phyloP scores from a whole-genome alignment of 805 yeast genomes.

The Kazachstania kunashirensis region DNA sequence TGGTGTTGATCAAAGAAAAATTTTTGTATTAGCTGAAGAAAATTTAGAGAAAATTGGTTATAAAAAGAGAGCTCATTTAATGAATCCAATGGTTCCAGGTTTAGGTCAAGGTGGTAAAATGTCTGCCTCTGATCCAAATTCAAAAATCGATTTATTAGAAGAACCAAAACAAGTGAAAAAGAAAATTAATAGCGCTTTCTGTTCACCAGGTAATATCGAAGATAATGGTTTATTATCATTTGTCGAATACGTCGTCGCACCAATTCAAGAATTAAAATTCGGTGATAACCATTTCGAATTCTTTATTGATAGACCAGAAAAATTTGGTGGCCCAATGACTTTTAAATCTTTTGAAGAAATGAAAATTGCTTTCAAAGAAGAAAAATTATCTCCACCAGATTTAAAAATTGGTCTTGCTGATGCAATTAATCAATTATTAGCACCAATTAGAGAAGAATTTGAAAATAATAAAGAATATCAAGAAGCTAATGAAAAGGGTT shows the following conservation, averaged over 20 bases:
- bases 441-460: slow-evolving; percentile 71
- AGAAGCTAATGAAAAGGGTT: slow-evolving; percentile 67
- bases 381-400: slow-evolving; percentile 83
- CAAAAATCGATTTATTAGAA: slow-evolving; percentile 88
- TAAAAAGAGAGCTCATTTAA: slow-evolving; percentile 94
- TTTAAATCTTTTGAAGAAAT: slow-evolving; percentile 59
- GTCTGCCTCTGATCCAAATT: slow-evolving; percentile 98
- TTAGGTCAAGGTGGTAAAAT: slow-evolving; percentile 94
- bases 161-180: slow-evolving; percentile 80
- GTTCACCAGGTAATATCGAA: slow-evolving; percentile 89
- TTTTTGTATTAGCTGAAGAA: slow-evolving; percentile 94
- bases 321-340: slow-evolving; percentile 88
- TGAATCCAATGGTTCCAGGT: slow-evolving; percentile 99
- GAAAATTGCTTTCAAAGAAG: slow-evolving; percentile 60
- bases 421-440: slow-evolving; percentile 68
- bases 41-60: slow-evolving; percentile 78
- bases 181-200: slow-evolving; percentile 85
- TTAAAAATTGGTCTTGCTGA: slow-evolving; percentile 87
- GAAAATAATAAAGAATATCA: slow-evolving; percentile 57
- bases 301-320: slow-evolving; percentile 82
- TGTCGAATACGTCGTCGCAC: slow-evolving; percentile 73
- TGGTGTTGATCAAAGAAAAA: slow-evolving; percentile 98
- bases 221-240: slow-evolving; percentile 88
- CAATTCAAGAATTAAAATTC: slow-evolving; percentile 68
- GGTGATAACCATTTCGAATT: slow-evolving; percentile 54